Base-by-base conservation (phyloP, 164 flowering plant genomes). In the Tetracentron sinense region DNA sequence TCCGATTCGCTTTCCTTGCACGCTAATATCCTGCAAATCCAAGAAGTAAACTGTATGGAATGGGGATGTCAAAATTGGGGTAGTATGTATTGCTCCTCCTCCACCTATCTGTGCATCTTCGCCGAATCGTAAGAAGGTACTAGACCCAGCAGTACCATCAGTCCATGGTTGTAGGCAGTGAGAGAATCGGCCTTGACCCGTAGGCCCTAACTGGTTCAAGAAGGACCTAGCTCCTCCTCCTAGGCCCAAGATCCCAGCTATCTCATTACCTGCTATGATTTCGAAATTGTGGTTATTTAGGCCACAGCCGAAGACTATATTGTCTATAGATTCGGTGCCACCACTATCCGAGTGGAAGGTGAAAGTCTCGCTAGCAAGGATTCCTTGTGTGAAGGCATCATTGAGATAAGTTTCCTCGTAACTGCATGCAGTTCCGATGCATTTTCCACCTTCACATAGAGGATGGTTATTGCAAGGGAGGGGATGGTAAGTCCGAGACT, bases 1-100 rank as follows among this genome's bases (percentile, higher is more conserved):
- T 5, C 33, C 17, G 1, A 62, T 11, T 7, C 35, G 49, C 17
- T 54, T 23, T 0, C 16, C 7, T 6, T 44, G 60, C 4, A 64
- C 59, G 12, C 29, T 64, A 22, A 64, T 28, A 47, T 64, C 67
- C 38, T 19, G 0, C 38, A 64, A 42, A 14, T 55, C n/a, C 42
- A 33, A 2, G 16, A 10, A 14, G 22, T 19, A 47, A 8, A 14
- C 3, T 47, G 27, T 26, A 21, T 3, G 4, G 14, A 14, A 0
- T 22, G 14, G 42, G 26, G 14, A 17, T 55, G 7, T 6, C 20
- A 23, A 17, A 23, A 58, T 35, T 44, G 53, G 48, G 42, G 21
- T 29, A 20, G 15, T n/a, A 0, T 48, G 42, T n/a, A 15, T 2
- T 1, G 17, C 7, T 53, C 38, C 38, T 4, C n/a, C 56, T 25